Base-by-base conservation (phyloP, 2,329 filamentous ascomycete genomes). In the Cadophora luteo-olivacea region DNA sequence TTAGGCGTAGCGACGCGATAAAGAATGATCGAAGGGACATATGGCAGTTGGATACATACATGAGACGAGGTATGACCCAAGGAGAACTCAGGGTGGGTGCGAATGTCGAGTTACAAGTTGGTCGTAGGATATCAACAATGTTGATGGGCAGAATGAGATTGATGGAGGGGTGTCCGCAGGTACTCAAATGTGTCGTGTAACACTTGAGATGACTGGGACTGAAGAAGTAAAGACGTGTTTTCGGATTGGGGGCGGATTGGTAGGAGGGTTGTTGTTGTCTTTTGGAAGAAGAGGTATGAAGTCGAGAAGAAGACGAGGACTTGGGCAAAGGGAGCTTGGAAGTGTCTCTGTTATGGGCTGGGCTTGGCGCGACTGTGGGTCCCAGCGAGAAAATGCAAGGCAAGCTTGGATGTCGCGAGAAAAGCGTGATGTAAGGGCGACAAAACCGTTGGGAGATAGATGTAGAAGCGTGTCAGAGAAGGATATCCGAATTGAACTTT, bases 71-170 rank as follows among this genome's bases (percentile, higher is more conserved):
- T 68, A 60, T 36, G 68, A 62, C 58, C 49, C 67, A 25, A 48
- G 51, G 58, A 64, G 55, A 48, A 62, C 65, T 66, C 19, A 29
- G 65, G 22, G 58, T 32, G 36, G 61, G 45, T 54, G 49, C 63
- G 70, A 70, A 68, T 71, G 69, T 67, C 58, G 60, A 64, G 32
- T 55, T 64, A 55, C 66, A 32, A 63, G 64, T 38, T 36, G 60
- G 69, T 32, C 55, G 36, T 62, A 60, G 68, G 68, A 45, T 73
- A 76, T 75, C 74, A 73, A 75, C 72, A 72, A 63, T 73, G 73
- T 72, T 72, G 71, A 72, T 62, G 45, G 66, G 65, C 61, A 61
- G 25, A 38, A 19, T 67, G 62, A 16, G 41, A 41, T 36, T 32
- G 36, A 51, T 64, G n/a, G 65, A 67, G 60, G 70, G 55, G 55